Percentiles rank a stretch among this genome's conserved stretches.
Conservation (phyloP, 2,329 filamentous ascomycete species). For the Tothia fuscella region DNA sequence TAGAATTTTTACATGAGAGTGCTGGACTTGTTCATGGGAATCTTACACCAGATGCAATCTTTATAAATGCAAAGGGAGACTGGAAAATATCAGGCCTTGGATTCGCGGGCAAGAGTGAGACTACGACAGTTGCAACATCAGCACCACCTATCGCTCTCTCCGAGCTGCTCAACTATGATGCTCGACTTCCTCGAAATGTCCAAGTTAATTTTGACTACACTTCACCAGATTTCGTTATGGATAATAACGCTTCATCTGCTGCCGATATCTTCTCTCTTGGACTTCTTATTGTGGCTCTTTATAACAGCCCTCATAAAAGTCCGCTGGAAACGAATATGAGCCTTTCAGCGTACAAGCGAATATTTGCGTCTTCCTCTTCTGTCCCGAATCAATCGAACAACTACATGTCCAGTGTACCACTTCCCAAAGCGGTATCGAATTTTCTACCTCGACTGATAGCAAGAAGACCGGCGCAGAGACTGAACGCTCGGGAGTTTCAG, state of each 20-base stretch:
- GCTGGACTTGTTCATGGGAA: conserved; percentile 90
- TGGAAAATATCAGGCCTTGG: conserved; percentile 82
- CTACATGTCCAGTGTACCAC: conserved; percentile 65
- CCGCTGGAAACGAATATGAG: conserved; percentile 75
- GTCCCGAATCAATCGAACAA: conserved; percentile 72
- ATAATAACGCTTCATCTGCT: conserved; percentile 71
- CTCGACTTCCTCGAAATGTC: conserved; percentile 66
- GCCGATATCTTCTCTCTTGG: conserved; percentile 93
- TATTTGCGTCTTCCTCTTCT: conserved; percentile 67
- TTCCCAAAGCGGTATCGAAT: conserved; percentile 64
- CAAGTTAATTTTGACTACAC: conserved; percentile 89
- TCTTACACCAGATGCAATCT: conserved; percentile 81
- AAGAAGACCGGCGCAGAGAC: conserved; percentile 70
- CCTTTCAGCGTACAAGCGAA: conserved; percentile 69
- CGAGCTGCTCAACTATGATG: conserved; percentile 75
- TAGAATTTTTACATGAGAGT: conserved; percentile 93
- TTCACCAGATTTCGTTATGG: conserved; percentile 87
- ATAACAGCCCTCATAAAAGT: conserved; percentile 86
- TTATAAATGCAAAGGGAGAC: conserved; percentile 73
- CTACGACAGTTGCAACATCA: conserved; percentile 60
- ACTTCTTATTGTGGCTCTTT: conserved; percentile 75
- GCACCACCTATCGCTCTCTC: conserved; percentile 70
- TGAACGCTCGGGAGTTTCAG: conserved; percentile 85
- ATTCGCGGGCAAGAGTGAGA: conserved; percentile 73
- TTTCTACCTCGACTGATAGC: conserved; percentile 82